phyloP scores from a whole-genome alignment of 83 land plant genomes.

The Isoetes engelmannii region DNA sequence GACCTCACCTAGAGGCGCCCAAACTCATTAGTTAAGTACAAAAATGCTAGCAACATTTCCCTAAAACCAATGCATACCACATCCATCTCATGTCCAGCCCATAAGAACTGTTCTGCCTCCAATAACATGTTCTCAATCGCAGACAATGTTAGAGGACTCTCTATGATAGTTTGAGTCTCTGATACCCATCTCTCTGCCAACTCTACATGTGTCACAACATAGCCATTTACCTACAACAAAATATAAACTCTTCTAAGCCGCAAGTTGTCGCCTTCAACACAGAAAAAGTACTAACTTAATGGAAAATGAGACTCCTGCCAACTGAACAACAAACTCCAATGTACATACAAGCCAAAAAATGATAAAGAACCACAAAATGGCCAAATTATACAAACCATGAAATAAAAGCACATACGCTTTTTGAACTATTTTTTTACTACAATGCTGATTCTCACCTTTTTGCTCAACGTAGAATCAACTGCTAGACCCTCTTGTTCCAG shows the following conservation, averaged over 20 bases:
- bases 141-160: constrained; percentile 30
- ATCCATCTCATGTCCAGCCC: constrained; percentile 97
- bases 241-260: neutral
- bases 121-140: constrained; percentile 33
- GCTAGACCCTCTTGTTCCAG: too few species aligned
- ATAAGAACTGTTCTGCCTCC: constrained; percentile 84
- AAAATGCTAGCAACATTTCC: neutral
- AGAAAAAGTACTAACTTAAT: too few species aligned
- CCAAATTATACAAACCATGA: too few species aligned
- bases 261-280: too few species aligned
- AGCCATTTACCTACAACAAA: constrained; percentile 19
- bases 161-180: constrained; percentile 23
- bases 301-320: too few species aligned
- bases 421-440: too few species aligned
- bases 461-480: too few species aligned
- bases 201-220: constrained; percentile 21
- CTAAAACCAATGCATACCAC: constrained; percentile 31
- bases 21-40: neutral
- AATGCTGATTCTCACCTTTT: too few species aligned
- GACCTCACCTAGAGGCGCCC: constrained; percentile 14
- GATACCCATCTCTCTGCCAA: constrained; percentile 74
- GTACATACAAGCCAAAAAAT: too few species aligned
- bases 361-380: too few species aligned
- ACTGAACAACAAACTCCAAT: too few species aligned
- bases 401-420: too few species aligned